Base-by-base conservation (phyloP, 495 filamentous ascomycete genomes). In the Tuber magnatum region DNA sequence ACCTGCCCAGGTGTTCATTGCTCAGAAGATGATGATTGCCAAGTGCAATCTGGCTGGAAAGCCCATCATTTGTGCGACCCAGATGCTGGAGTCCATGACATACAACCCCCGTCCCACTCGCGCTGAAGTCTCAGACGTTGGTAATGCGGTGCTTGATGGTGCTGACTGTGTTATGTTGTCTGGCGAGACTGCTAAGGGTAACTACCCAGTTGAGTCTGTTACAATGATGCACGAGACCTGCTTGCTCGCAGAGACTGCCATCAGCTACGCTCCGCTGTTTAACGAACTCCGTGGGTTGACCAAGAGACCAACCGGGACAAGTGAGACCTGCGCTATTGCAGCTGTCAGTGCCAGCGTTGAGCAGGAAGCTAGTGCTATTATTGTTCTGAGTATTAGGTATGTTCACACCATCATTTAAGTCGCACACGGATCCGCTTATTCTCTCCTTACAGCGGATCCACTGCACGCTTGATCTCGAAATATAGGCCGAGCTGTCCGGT, bases 1-100 rank as follows among this genome's bases (percentile, higher is more conserved):
- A 32, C 94, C 96, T 51, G 92, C 94, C 72, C 96, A 99, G 88
- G 95, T 99, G 73, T 99, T 98, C 86, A 91, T 97, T 78, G 95
- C 95, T 70, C 95, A 99, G 88, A 99, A 99, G 91, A 98, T 98
- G 93, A 94, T 99, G 91, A 98, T 98, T 86, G 93, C 94, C 84
- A 98, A 97, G 90, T 98, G 96, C 89, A 99, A 99, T 88, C 91
- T 97, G 83, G 94, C 94, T 81, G 95, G 96, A 84, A 99, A 99
- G 89, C 95, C 95, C 77, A 93, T 93, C 83, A 97, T 98, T 84
- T 97, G 94, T 84, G 82, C 84, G 44, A 93, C 92, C 43, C 91
- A 94, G 85, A 93, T 93, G 91, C 88, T 99, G 77, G 95, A 99
- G 89, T 97, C 93, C 80, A 99, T 99, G 95, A 98, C 97, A 85